A percentile compares a stretch with the other conserved stretches of the same genome.
phyloP scores from a whole-genome alignment of 2,329 filamentous ascomycete genomes.

The Dothistroma pini region DNA sequence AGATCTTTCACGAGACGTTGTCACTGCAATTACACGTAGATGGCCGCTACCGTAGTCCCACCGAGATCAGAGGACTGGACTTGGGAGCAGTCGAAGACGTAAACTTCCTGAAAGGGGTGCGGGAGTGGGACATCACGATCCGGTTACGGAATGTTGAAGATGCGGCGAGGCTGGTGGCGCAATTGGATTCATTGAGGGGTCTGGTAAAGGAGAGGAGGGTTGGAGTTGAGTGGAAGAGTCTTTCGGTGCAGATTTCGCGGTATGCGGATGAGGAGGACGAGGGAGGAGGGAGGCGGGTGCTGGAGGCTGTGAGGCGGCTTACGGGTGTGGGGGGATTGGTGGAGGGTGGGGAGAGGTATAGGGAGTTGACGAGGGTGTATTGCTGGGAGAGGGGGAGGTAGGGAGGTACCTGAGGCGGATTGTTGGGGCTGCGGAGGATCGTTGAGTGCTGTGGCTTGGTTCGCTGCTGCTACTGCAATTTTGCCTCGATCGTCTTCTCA shows the following conservation, averaged over 20 bases:
- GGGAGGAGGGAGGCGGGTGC: constrained; percentile 8
- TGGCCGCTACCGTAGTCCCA: constrained; percentile 14
- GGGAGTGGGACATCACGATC: constrained; percentile 15
- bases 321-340: constrained; percentile 11
- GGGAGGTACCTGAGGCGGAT: background rate
- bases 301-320: constrained; percentile 12
- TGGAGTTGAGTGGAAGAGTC: constrained; percentile 11
- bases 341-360: constrained; percentile 15
- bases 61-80: constrained; percentile 15
- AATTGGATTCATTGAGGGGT: constrained; percentile 10
- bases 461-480: no score
- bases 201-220: constrained; percentile 4
- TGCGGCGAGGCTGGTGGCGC: constrained; percentile 11
- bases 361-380: constrained; percentile 15
- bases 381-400: constrained; percentile 4
- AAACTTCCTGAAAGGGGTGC: constrained; percentile 8
- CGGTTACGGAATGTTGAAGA: constrained; percentile 16
- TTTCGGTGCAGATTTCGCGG: constrained; percentile 17
- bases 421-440: no score
- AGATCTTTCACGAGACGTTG: constrained; percentile 39
- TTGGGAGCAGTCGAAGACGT: constrained; percentile 14
- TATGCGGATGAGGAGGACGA: constrained; percentile 13
- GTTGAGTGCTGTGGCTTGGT: no score
- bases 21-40: constrained; percentile 16
- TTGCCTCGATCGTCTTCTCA: no score